Conservation (phyloP, 2,329 filamentous ascomycete genomes). For the Pseudomassariella vexata region DNA sequence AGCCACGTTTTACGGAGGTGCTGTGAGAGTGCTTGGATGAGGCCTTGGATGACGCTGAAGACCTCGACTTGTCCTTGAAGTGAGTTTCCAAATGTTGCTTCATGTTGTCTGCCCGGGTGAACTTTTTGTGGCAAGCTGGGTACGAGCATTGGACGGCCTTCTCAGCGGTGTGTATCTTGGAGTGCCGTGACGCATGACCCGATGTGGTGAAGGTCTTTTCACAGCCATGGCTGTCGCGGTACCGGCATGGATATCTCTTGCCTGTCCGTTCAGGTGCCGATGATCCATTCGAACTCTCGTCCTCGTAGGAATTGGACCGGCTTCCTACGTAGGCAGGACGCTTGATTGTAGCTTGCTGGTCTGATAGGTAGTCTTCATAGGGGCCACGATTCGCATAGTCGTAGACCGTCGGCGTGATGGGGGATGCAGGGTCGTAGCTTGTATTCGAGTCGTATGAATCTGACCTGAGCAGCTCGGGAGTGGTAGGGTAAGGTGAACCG, state of each 20-base stretch:
- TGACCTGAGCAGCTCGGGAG: conserved; percentile 53
- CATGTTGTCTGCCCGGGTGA: conserved; percentile 82
- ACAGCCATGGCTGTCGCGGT: conserved; percentile 65
- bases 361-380: conserved; percentile 29
- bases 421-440: conserved; percentile 48
- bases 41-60: conserved; percentile 28
- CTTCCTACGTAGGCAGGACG: conserved; percentile 36
- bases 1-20: conserved; percentile 23
- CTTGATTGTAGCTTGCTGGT: conserved; percentile 29
- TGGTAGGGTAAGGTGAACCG: conserved; percentile 42
- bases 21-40: conserved; percentile 19
- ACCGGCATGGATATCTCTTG: conserved; percentile 71
- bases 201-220: conserved; percentile 79
- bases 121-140: conserved; percentile 69
- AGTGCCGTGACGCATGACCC: conserved; percentile 77
- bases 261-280: conserved; percentile 38
- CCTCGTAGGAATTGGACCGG: conserved; percentile 45
- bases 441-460: conserved; percentile 57
- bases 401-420: conserved; percentile 47
- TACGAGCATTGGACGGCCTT: conserved; percentile 67
- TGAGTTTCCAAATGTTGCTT: conserved; percentile 79
- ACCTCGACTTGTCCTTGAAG: conserved; percentile 55
- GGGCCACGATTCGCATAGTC: conserved; percentile 31
- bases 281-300: conserved; percentile 32
- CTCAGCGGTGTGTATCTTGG: conserved; percentile 77